Base-by-base conservation (phyloP, 345 rosid genomes). In the Salix purpurea region DNA sequence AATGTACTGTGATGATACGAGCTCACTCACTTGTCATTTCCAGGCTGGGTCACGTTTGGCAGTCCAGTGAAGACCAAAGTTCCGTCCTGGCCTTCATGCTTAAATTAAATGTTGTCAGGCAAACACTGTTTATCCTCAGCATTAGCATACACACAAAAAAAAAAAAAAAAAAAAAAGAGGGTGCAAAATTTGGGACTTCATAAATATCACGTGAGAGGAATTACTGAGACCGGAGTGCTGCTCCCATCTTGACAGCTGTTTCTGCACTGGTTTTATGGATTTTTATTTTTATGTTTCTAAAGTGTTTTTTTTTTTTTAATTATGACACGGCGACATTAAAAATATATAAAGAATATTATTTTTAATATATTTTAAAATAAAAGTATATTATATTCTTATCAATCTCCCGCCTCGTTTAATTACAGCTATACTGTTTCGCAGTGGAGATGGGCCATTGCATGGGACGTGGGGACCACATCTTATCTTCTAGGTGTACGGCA, bases 181-280 rank as follows among this genome's bases (percentile, higher is more conserved):
- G 14, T 2, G 4, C 46, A 40, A 12, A 0, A 42, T 42, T 12
- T 3, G 46, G 46, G 13, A 42, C 44, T 9, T 10, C 12, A 40
- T 40, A 9, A 1, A 42, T 42, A 42, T 71, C 65, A 72, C 26
- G 83, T 66, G 79, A 76, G 70, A 46, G 70, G 76, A 72, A 67
- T 34, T 15, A 73, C 74, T 46, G 76, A 76, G 39, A 52, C 24
- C 58, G 65, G 16, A 66, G 72, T 39, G 69, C 18, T 65, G 37
- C 67, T 69, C 69, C 78, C 67, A 70, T 42, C 34, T 74, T 46
- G 64, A 73, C 78, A 77, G 75, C 79, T 77, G 52, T 54, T 40
- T 67, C 16, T 30, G 64, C 54, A 65, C 48, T 42, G 36, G 56
- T 26, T 79, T 70, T 9, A n/a, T 24, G 11, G 65, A 5, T n/a